phyloP scores from a whole-genome alignment of 306 rosid species.

The Medicago ruthenica region DNA sequence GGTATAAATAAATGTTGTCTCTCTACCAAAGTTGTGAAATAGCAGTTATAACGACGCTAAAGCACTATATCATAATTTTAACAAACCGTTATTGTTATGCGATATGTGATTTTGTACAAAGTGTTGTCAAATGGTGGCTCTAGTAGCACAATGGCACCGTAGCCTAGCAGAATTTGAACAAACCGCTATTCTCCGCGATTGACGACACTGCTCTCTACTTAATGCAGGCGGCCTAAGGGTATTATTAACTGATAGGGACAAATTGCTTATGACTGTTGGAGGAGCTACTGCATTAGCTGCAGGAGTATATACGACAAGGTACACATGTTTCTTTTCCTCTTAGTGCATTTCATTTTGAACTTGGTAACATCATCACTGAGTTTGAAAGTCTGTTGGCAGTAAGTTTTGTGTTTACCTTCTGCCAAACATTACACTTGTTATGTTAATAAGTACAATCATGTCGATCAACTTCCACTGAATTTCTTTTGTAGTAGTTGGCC shows the following conservation, averaged over 20 bases:
- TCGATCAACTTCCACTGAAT: neutral
- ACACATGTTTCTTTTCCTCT: slow-evolving; percentile 30
- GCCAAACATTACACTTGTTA: neutral
- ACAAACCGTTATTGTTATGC: too few species aligned
- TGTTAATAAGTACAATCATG: neutral
- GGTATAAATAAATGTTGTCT: slow-evolving; percentile 35
- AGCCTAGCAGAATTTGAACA: too few species aligned
- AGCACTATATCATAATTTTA: too few species aligned
- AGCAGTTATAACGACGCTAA: too few species aligned
- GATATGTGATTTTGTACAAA: too few species aligned
- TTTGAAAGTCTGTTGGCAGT: slow-evolving; percentile 26
- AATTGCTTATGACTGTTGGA: slow-evolving; percentile 92
- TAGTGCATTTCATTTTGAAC: slow-evolving; percentile 36
- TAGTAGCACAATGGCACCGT: too few species aligned
- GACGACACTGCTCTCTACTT: slow-evolving; percentile 16
- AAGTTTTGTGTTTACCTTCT: slow-evolving; percentile 21
- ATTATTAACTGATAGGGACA: slow-evolving; percentile 86
- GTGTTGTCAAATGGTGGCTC: too few species aligned
- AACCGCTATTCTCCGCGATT: too few species aligned
- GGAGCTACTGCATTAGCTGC: slow-evolving; percentile 99
- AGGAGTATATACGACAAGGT: slow-evolving; percentile 98
- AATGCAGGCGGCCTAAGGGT: slow-evolving; percentile 86
- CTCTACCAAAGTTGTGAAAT: neutral
- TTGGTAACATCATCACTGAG: slow-evolving; percentile 14
- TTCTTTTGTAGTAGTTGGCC: neutral